These are phyloP conservation scores for Paraconiothyrium brasiliense DNA, from an alignment of 2,329 filamentous ascomycete genomes.

Conservation along the genomic window DNA sequence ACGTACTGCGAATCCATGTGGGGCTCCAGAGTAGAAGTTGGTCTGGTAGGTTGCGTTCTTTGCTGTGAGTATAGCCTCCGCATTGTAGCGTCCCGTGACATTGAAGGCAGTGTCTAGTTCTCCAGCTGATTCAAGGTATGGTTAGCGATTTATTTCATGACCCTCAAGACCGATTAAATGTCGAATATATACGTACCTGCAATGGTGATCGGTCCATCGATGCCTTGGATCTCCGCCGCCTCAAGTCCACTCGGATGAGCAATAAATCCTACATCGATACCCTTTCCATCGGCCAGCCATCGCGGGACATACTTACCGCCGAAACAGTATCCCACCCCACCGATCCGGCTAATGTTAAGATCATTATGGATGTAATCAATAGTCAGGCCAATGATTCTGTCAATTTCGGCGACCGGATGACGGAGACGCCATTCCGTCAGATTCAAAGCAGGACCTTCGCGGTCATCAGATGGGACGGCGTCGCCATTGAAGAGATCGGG, in stretches of 20 bases:
- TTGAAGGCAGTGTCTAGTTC: slow-evolving; percentile 30
- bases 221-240: slow-evolving; percentile 70
- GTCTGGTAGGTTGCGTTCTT: slow-evolving; percentile 45
- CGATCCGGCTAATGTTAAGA: slow-evolving; percentile 63
- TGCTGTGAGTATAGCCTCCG: slow-evolving; percentile 36
- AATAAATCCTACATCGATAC: slow-evolving; percentile 70
- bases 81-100: slow-evolving; percentile 20
- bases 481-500: slow-evolving; percentile 49
- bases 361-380: slow-evolving; percentile 67
- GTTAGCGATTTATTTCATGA: background rate
- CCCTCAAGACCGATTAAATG: background rate
- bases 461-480: slow-evolving; percentile 30
- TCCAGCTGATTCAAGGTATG: slow-evolving; percentile 5
- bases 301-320: slow-evolving; percentile 78
- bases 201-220: slow-evolving; percentile 75
- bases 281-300: slow-evolving; percentile 63
- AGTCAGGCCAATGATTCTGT: slow-evolving; percentile 59
- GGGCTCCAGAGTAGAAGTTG: slow-evolving; percentile 41
- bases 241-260: slow-evolving; percentile 77
- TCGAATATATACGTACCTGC: slow-evolving; percentile 50
- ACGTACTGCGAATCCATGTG: slow-evolving; percentile 47
- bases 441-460: slow-evolving; percentile 46
- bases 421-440: slow-evolving; percentile 55
- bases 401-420: slow-evolving; percentile 55
- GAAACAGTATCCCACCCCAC: slow-evolving; percentile 76